A percentile compares a stretch with the other conserved stretches of the same genome.
Conservation (phyloP, 768 basidiomycete genomes). For the Rhizopogon rudus region DNA sequence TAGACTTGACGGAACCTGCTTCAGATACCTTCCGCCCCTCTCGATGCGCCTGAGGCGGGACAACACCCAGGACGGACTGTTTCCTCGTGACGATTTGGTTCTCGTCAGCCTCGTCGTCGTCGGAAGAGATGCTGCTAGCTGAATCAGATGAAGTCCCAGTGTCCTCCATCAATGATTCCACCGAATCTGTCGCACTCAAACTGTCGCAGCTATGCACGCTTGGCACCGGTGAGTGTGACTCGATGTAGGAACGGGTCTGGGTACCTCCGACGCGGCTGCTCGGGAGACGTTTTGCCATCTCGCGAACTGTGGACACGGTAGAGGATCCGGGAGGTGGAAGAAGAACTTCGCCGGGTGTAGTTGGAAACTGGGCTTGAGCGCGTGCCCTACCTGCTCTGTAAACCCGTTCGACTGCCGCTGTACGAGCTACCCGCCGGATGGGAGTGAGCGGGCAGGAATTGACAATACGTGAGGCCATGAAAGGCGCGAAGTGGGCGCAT, state of each 20-base stretch:
- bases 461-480: constrained; percentile 36
- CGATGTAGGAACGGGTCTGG: constrained; percentile 16
- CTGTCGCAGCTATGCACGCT: constrained; percentile 42
- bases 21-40: constrained; percentile 35
- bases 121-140: constrained; percentile 41
- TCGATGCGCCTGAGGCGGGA: constrained; percentile 39
- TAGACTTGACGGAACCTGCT: constrained; percentile 29
- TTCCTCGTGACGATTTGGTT: constrained; percentile 21
- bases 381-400: constrained; percentile 49
- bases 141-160: constrained; percentile 52
- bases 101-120: constrained; percentile 29
- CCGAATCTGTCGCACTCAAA: constrained; percentile 45
- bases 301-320: constrained; percentile 51
- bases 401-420: constrained; percentile 51
- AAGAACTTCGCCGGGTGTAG: constrained; percentile 34
- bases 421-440: constrained; percentile 38
- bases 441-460: constrained; percentile 16
- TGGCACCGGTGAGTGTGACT: constrained; percentile 28
- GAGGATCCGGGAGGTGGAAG: constrained; percentile 27
- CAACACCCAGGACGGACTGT: constrained; percentile 42
- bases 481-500: constrained; percentile 63
- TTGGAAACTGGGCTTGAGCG: constrained; percentile 41
- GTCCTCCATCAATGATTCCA: constrained; percentile 61
- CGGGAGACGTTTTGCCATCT: constrained; percentile 55
- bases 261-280: constrained; percentile 30